Evolutionary conservation across 352 stramenopile species (phyloP).

Genomic region (Phytophthora agathidicida): DNA sequence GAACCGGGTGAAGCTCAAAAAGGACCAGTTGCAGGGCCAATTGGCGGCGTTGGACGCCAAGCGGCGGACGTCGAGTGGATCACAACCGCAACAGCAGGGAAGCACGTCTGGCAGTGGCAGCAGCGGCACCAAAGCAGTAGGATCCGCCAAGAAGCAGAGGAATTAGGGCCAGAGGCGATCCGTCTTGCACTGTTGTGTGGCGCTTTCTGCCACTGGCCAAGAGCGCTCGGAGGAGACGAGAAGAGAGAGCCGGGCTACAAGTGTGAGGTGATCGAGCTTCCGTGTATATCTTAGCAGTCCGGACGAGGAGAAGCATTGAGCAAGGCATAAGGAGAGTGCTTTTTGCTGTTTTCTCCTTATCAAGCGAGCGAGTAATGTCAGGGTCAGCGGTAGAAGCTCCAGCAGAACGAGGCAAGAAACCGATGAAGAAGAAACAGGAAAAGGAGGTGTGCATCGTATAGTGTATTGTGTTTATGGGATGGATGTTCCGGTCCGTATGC

Average conservation of each 20-base stretch:
- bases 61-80: conserved; percentile 57
- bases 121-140: conserved; percentile 52
- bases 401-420: conserved; percentile 28
- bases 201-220: conserved; percentile 11
- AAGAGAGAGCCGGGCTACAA: conserved; percentile 8
- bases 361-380: conserved; percentile 15
- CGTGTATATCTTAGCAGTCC: conserved; percentile 26
- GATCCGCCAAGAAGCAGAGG: conserved; percentile 68
- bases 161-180: conserved; percentile 38
- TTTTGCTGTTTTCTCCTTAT: conserved; percentile 16
- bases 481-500: neutral
- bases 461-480: conserved; percentile 18
- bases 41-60: conserved; percentile 81
- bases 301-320: conserved; percentile 5
- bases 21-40: conserved; percentile 88
- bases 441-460: conserved; percentile 26
- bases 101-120: conserved; percentile 32
- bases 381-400: conserved; percentile 23
- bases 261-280: conserved; percentile 23
- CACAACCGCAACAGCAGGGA: conserved; percentile 37
- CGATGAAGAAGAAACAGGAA: conserved; percentile 28
- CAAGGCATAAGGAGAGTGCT: conserved; percentile 9
- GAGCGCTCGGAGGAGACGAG: conserved; percentile 6
- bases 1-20: conserved; percentile 91
- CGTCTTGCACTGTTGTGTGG: conserved; percentile 15